phyloP scores from a whole-genome alignment of 179 eudicot genomes.

The Heliamphora pulchella region DNA sequence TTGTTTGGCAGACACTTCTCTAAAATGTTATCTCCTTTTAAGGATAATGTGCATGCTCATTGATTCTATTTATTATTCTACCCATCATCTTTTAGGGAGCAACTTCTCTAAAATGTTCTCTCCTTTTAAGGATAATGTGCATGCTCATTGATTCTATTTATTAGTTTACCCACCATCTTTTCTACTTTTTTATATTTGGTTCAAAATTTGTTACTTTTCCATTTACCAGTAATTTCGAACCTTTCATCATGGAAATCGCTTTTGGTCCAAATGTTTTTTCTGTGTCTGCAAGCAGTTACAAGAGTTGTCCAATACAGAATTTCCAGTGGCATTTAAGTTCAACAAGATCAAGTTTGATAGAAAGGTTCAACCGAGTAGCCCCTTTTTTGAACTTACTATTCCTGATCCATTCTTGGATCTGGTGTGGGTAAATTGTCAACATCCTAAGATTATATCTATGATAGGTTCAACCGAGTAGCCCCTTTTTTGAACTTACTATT shows the following conservation, averaged over 20 bases:
- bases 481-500: background rate
- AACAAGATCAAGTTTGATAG: background rate
- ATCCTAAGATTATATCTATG: too few species aligned
- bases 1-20: background rate
- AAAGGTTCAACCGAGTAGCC: background rate
- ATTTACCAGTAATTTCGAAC: background rate
- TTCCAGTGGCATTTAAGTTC: background rate
- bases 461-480: background rate
- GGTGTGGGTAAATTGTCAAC: too few species aligned
- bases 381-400: background rate
- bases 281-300: background rate
- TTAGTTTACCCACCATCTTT: background rate
- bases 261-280: background rate
- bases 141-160: background rate
- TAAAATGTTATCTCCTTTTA: background rate
- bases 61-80: background rate
- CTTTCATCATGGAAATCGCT: background rate
- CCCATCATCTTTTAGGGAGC: background rate
- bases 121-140: background rate
- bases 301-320: background rate
- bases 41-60: background rate
- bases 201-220: background rate
- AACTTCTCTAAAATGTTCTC: too few species aligned
- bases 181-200: background rate
- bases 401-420: background rate